Base-by-base conservation (phyloP, 352 stramenopile species). In the Phytophthora multivora region DNA sequence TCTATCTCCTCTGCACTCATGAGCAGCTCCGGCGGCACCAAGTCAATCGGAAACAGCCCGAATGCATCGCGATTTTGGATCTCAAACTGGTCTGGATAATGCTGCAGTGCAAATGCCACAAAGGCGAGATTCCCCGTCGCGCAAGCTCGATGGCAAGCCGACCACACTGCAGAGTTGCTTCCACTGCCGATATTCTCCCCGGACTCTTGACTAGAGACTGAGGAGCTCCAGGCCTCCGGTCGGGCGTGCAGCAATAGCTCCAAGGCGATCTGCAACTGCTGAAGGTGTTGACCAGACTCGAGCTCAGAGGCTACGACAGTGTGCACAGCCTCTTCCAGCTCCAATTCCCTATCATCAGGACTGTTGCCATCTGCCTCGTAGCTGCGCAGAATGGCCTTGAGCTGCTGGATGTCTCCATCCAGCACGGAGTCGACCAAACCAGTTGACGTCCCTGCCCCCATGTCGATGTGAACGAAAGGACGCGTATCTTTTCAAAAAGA, bases 261-360 rank as follows among this genome's bases (percentile, higher is more conserved):
- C 15, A 89, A 51, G 9, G 80, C 77, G 47, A 89, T 89, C 63
- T 83, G 77, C 19, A 78, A 51, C 55, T 87, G 80, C 63, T 89
- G 80, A 42, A 85, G 73, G 38, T 88, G 73, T 26, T 84, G 80
- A 19, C 71, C 66, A 36, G 80, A 83, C 49, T 73, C 55, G 57
- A 89, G 66, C 51, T 87, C 75, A 56, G 83, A 77, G 46, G 71
- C 73, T 51, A 89, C 67, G 12, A 80, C 75, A 4, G 77, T 79
- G 51, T 89, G 80, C 30, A 83, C 69, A 9, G 80, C 77, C 43
- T 86, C 73, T 43, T 89, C 77, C 28, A 89, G 43, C 36, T 84
- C 73, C 16, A 68, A 19, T 28, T 68, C 58, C 54, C 55, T 25
- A 67, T 68, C 12, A 51, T 58, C 51, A 47, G 49, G 6, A 36